phyloP scores from a whole-genome alignment of 2,329 filamentous ascomycete species.

The Xylariaceae sp. region DNA sequence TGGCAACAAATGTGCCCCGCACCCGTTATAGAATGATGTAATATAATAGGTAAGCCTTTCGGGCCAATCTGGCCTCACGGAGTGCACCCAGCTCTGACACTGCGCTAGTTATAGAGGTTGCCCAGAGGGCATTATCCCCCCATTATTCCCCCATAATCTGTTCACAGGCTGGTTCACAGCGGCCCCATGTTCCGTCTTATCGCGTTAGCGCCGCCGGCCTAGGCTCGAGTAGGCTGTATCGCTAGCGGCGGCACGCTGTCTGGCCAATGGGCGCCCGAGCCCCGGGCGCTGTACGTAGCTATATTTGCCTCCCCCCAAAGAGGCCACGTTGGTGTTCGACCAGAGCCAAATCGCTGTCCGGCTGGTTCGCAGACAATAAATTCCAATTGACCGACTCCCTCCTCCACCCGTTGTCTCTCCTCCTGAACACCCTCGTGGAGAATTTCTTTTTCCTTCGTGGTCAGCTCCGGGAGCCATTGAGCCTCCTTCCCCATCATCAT shows the following conservation, averaged over 20 bases:
- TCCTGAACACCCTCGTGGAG: slow-evolving; percentile 26
- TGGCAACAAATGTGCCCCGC: slow-evolving; percentile 13
- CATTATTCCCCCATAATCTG: not conserved
- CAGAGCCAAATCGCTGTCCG: slow-evolving; percentile 11
- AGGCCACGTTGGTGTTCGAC: slow-evolving; percentile 32
- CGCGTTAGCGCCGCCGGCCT: not conserved
- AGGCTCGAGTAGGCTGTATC: not conserved
- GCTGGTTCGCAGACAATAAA: slow-evolving; percentile 26
- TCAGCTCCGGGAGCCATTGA: slow-evolving; percentile 39
- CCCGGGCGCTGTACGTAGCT: not conserved
- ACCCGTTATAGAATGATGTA: slow-evolving; percentile 6
- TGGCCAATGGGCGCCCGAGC: slow-evolving; percentile 1
- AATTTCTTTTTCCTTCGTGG: slow-evolving; percentile 29
- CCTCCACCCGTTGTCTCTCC: slow-evolving; percentile 21
- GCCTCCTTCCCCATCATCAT: slow-evolving; percentile 24
- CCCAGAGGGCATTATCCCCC: not conserved
- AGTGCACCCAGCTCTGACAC: no score
- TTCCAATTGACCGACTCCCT: slow-evolving; percentile 19
- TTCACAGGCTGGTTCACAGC: no score
- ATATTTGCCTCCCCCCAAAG: slow-evolving; percentile 22
- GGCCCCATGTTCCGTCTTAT: slow-evolving; percentile 1
- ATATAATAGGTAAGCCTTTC: no score
- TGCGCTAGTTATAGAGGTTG: not conserved
- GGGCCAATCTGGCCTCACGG: no score
- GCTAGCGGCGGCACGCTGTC: no score